Evolutionary conservation across 2,329 filamentous ascomycete genomes (phyloP).

Genomic region (Monosporascus sp.): DNA sequence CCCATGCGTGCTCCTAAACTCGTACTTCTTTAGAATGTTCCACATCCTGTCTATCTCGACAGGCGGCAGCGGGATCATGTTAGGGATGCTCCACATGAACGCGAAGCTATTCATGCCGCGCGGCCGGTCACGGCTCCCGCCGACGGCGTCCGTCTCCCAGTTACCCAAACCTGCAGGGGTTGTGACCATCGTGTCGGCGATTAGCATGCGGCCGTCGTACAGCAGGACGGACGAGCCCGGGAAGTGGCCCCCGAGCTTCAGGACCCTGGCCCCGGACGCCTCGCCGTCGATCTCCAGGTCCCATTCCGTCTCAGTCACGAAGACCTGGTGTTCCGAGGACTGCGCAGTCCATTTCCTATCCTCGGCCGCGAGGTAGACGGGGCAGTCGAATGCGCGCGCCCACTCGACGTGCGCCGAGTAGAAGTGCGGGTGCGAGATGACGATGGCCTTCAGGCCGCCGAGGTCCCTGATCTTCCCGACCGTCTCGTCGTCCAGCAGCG

Average conservation of each 20-base stretch:
- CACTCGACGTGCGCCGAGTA: slow-evolving; percentile 73
- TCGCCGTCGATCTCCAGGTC: slow-evolving; percentile 25
- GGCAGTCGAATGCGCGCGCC: slow-evolving; percentile 63
- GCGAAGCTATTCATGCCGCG: slow-evolving; percentile 49
- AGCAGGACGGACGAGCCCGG: slow-evolving; percentile 66
- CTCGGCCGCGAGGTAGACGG: slow-evolving; percentile 61
- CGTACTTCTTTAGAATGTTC: slow-evolving; percentile 54
- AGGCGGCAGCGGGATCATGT: slow-evolving; percentile 66
- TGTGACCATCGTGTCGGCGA: slow-evolving; percentile 73
- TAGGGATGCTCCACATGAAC: slow-evolving; percentile 75
- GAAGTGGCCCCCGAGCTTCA: slow-evolving; percentile 77
- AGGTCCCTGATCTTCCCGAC: slow-evolving; percentile 49
- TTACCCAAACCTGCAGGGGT: slow-evolving; percentile 53
- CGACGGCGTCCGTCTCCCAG: slow-evolving; percentile 40
- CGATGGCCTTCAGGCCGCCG: slow-evolving; percentile 66
- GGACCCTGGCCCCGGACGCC: slow-evolving; percentile 48
- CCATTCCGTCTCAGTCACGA: slow-evolving; percentile 40
- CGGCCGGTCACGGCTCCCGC: slow-evolving; percentile 32
- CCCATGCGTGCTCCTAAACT: slow-evolving; percentile 64
- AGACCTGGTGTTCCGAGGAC: slow-evolving; percentile 37
- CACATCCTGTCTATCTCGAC: slow-evolving; percentile 64
- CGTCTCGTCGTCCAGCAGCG: slow-evolving; percentile 62
- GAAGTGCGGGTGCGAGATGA: slow-evolving; percentile 78
- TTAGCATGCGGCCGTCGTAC: slow-evolving; percentile 57
- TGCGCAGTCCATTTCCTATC: slow-evolving; percentile 61